phyloP scores from a whole-genome alignment of 345 rosid species.

The Corchorus capsularis region DNA sequence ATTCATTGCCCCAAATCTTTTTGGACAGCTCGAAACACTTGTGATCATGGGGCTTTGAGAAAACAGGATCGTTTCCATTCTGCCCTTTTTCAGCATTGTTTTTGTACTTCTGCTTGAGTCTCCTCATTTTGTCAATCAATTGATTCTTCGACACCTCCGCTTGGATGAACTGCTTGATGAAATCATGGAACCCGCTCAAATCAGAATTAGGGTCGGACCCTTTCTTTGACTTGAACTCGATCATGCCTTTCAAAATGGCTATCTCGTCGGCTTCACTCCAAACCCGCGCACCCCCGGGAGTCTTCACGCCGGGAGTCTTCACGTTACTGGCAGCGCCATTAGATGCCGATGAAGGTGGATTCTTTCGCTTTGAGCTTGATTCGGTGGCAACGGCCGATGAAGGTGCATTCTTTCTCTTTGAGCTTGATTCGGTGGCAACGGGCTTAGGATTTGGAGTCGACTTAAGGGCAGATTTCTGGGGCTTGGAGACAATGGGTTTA shows the following conservation, averaged over 20 bases:
- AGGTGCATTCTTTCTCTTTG: neutral
- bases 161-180: constrained; percentile 36
- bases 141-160: constrained; percentile 41
- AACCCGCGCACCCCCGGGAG: constrained; percentile 32
- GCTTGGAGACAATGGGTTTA: constrained; percentile 31
- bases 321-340: constrained; percentile 20
- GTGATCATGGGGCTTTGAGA: constrained; percentile 41
- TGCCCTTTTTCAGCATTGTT: constrained; percentile 26
- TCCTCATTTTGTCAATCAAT: constrained; percentile 46
- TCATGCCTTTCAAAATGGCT: constrained; percentile 38
- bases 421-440: neutral
- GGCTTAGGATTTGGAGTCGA: neutral
- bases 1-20: constrained; percentile 37
- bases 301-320: constrained; percentile 26
- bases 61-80: constrained; percentile 30
- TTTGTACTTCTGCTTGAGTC: constrained; percentile 45
- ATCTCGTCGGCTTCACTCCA: constrained; percentile 57
- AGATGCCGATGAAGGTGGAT: constrained; percentile 12
- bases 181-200: constrained; percentile 33
- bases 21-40: constrained; percentile 33
- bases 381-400: neutral
- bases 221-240: constrained; percentile 34
- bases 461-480: constrained; percentile 10
- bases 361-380: constrained; percentile 8
- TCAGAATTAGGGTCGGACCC: constrained; percentile 38